These are phyloP conservation scores for Saitozyma sp. DNA, from an alignment of 768 basidiomycete genomes.

Conservation along the genomic window DNA sequence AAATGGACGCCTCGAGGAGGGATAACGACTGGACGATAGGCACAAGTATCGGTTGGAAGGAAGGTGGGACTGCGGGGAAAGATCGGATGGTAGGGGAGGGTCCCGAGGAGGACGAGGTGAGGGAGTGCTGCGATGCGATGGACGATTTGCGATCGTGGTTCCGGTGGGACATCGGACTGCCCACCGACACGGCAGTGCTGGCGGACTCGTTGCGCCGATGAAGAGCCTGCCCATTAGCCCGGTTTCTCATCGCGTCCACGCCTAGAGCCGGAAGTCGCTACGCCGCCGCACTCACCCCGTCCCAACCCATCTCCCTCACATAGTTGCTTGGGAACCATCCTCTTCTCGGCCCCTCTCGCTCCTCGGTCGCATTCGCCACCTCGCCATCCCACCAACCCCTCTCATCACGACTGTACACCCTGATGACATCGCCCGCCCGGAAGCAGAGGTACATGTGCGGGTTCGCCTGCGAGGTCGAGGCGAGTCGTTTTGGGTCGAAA, in stretches of 20 bases:
- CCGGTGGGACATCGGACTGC: not conserved
- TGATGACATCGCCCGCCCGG: constrained; percentile 84
- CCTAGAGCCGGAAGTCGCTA: constrained; percentile 1
- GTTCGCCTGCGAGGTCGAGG: constrained; percentile 54
- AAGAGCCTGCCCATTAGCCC: not conserved
- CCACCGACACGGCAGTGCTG: not conserved
- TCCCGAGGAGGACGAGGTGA: too few species aligned
- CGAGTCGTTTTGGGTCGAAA: constrained; percentile 56
- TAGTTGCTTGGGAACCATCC: constrained; percentile 99
- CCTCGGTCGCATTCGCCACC: constrained; percentile 61
- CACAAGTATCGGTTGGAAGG: constrained; percentile 74
- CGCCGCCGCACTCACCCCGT: constrained; percentile 24
- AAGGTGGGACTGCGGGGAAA: constrained; percentile 56
- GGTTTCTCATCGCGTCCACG: not conserved
- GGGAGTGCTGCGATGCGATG: constrained; percentile 51
- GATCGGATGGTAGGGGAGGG: too few species aligned
- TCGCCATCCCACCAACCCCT: constrained; percentile 99
- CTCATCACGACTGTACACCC: constrained; percentile 79
- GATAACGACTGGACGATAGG: constrained; percentile 82
- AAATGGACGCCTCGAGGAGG: constrained; percentile 80
- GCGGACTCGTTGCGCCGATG: not conserved
- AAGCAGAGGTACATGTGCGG: constrained; percentile 79
- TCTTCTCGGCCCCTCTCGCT: constrained; percentile 55
- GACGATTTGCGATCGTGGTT: constrained; percentile 47
- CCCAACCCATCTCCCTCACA: constrained; percentile 30